phyloP scores from a whole-genome alignment of 495 filamentous ascomycete species.

The Neurospora pannonica region DNA sequence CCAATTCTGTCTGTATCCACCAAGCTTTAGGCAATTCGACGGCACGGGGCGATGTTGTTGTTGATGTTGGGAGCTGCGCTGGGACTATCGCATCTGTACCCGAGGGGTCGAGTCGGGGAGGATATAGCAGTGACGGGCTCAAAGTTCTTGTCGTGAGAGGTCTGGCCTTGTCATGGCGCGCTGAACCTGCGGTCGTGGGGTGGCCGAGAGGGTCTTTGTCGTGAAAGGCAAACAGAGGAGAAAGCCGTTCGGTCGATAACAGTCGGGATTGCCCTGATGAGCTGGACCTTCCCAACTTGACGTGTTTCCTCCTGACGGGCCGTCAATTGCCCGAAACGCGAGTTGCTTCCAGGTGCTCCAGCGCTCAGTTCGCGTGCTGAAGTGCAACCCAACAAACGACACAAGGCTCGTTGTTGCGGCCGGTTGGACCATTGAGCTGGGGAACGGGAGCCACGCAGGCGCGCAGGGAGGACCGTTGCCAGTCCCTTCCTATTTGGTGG shows the following conservation, averaged over 20 bases:
- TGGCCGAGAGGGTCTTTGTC: neutral
- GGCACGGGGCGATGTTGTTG: neutral
- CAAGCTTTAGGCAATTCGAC: neutral
- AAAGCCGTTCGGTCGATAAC: neutral
- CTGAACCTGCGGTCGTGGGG: neutral
- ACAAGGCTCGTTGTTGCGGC: neutral
- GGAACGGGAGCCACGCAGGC: neutral
- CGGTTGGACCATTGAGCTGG: neutral
- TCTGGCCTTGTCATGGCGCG: neutral
- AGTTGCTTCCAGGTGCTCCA: neutral
- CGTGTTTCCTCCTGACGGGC: constrained; percentile 3
- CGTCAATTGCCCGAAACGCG: constrained; percentile 7
- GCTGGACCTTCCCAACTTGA: neutral
- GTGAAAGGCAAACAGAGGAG: neutral
- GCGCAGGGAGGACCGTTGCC: neutral
- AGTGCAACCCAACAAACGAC: neutral
- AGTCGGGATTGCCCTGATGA: neutral
- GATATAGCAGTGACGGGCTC: neutral
- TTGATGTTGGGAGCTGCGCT: neutral
- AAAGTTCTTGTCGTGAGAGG: neutral
- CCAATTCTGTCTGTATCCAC: neutral
- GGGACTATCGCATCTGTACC: constrained; percentile 9
- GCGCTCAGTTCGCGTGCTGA: neutral
- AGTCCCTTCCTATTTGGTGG: neutral
- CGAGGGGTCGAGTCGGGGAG: neutral